A percentile compares a stretch with the other conserved stretches of the same genome.
Evolutionary conservation across 352 stramenopile species (phyloP).

Genomic region (Globisporangium echinulatum): DNA sequence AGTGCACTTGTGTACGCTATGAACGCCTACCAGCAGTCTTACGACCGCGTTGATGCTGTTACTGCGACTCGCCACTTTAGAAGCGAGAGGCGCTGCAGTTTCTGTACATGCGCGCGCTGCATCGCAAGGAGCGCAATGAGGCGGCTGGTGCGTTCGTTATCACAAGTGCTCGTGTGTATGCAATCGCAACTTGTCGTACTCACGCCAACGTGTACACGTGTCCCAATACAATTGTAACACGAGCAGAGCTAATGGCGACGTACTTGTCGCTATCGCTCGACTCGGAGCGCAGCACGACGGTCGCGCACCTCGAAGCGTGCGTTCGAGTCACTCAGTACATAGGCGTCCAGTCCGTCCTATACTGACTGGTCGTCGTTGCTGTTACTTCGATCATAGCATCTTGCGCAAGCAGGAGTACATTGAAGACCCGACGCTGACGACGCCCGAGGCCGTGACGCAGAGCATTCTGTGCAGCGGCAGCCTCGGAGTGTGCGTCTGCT

Average conservation of each 20-base stretch:
- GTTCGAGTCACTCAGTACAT: neutral
- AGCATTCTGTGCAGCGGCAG: constrained; percentile 28
- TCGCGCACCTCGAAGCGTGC: constrained; percentile 33
- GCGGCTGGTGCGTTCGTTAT: constrained; percentile 20
- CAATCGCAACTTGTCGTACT: neutral
- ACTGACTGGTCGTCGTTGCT: too few relatives aligned
- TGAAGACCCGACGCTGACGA: constrained; percentile 29
- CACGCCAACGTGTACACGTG: neutral
- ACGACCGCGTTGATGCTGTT: neutral
- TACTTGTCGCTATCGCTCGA: constrained; percentile 25
- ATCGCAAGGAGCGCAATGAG: constrained; percentile 26
- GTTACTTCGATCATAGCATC: constrained; percentile 15
- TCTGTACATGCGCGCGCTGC: constrained; percentile 32
- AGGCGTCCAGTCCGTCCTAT: too few relatives aligned
- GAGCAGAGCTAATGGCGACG: constrained; percentile 23
- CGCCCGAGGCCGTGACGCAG: constrained; percentile 21
- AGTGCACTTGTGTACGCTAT: neutral
- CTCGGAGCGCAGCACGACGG: constrained; percentile 21
- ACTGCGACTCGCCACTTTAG: neutral
- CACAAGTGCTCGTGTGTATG: neutral
- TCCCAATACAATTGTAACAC: neutral
- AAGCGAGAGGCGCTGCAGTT: constrained; percentile 38
- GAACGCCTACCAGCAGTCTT: neutral
- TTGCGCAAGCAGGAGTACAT: constrained; percentile 41
- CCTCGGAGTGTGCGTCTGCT: constrained; percentile 29